Evolutionary conservation across 2,329 filamentous ascomycete genomes (phyloP), one percentile per base, ranked within the genome.

Genomic region (Aspergillus neoniger): DNA sequence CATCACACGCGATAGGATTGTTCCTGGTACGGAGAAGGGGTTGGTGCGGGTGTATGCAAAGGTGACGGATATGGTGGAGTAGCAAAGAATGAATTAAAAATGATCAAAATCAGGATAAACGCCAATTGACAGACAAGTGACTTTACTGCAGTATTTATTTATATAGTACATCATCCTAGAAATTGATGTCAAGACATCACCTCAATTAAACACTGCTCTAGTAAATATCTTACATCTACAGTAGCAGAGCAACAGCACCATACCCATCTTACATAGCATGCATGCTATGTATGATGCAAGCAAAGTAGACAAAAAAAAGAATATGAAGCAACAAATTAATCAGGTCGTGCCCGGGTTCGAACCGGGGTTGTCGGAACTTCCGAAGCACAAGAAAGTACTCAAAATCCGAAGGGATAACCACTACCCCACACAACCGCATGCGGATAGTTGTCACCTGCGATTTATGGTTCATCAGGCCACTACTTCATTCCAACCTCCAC

Each of bases 1-100:
- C 14, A 53, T 70, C 12, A 67, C 63, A 9, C 60, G 67, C 39
- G 69, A 73, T 25, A n/a, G 56, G 56, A n/a, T 52, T 17, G 30
- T 44, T n/a, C 57, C 57, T 4, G n/a, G 53, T 2, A 23, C 56
- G 3, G 49, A 57, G 5, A 32, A 21, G 2, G 36, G 55, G 5
- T 48, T 19, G 21, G 9, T 59, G 28, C 21, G 44, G 44, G 52
- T 60, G 10, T 32, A 30, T n/a, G 58, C 58, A 0, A 60, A 19
- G 17, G 44, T 60, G 41, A 51, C 52, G 4, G 44, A 38, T 5
- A 30, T 59, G 36, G 23, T 57, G 15, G 44, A 49, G 25, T 28
- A 28, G 25, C 25, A 28, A 8, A 28, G 2, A 28, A 0, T 28
- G 25, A 28, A 28, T 8, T 3, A 8, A 3, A 28, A 2, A 8